These are phyloP conservation scores for Podospora sp. DNA, from an alignment of 495 filamentous ascomycete genomes.

Conservation along the genomic window DNA sequence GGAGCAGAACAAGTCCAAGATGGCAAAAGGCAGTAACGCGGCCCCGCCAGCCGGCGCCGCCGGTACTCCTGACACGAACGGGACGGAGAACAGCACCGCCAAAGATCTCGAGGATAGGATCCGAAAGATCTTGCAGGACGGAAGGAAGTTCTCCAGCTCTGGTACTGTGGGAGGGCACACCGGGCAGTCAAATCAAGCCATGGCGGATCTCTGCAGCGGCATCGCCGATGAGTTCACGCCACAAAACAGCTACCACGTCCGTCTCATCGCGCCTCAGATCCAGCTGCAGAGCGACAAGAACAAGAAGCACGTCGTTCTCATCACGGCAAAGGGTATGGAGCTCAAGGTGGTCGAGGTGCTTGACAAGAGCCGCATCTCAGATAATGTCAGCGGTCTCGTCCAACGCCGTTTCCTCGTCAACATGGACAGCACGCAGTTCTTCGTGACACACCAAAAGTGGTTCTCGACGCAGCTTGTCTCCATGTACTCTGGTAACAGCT, in stretches of 20 bases:
- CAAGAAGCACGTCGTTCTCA: slow-evolving; percentile 85
- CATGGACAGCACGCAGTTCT: slow-evolving; percentile 97
- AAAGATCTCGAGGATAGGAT: slow-evolving; percentile 81
- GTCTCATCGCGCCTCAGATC: slow-evolving; percentile 94
- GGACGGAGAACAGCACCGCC: slow-evolving; percentile 56
- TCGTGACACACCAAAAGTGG: slow-evolving; percentile 89
- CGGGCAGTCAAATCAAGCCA: slow-evolving; percentile 40
- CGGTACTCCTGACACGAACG: slow-evolving; percentile 41
- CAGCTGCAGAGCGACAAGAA: slow-evolving; percentile 99
- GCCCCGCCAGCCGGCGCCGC: slow-evolving; percentile 40
- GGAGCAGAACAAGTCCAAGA: slow-evolving; percentile 75
- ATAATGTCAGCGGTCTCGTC: slow-evolving; percentile 91
- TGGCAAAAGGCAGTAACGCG: slow-evolving; percentile 40
- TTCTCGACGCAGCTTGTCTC: slow-evolving; percentile 79
- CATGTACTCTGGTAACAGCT: slow-evolving; percentile 90
- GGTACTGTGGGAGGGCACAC: slow-evolving; percentile 68
- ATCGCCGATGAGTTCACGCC: slow-evolving; percentile 90
- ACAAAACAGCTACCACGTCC: slow-evolving; percentile 91
- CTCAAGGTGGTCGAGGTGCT: slow-evolving; percentile 96
- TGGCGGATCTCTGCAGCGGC: slow-evolving; percentile 67
- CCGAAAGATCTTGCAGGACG: slow-evolving; percentile 81
- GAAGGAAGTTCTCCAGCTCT: slow-evolving; percentile 77
- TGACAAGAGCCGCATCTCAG: slow-evolving; percentile 89
- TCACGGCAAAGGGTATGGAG: slow-evolving; percentile 95
- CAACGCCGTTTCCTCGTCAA: slow-evolving; percentile 90